A percentile compares a stretch with the other conserved stretches of the same genome.
These are phyloP conservation scores for Boletus subparvulus DNA, from an alignment of 768 basidiomycete genomes.

Conservation along the genomic window DNA sequence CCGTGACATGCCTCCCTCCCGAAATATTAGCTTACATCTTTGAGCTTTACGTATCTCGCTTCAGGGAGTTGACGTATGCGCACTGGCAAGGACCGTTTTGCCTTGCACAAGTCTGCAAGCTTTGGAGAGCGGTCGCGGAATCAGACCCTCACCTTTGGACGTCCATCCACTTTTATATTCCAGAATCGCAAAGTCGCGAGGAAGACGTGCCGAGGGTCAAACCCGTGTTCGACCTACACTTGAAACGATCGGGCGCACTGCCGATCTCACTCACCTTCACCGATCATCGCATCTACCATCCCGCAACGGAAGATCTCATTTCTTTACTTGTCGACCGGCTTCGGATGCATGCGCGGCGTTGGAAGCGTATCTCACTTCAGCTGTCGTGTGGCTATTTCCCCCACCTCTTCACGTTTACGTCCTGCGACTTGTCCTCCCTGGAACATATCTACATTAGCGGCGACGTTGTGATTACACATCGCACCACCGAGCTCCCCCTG, in stretches of 20 bases:
- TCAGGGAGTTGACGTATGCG: neutral
- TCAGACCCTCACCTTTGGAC: slow-evolving; percentile 24
- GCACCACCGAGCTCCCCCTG: neutral
- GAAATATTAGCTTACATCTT: slow-evolving; percentile 38
- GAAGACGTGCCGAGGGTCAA: slow-evolving; percentile 4
- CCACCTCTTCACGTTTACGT: slow-evolving; percentile 15
- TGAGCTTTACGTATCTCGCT: slow-evolving; percentile 1
- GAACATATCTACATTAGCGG: slow-evolving; percentile 13
- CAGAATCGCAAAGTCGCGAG: neutral
- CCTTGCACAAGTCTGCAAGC: slow-evolving; percentile 21
- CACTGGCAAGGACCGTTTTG: slow-evolving; percentile 7
- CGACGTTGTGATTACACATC: neutral
- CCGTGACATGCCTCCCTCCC: slow-evolving; percentile 10
- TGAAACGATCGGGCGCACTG: slow-evolving; percentile 13
- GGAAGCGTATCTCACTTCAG: slow-evolving; percentile 14
- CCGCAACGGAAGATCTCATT: slow-evolving; percentile 6
- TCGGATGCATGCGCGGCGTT: slow-evolving; percentile 15
- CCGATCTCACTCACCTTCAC: slow-evolving; percentile 21
- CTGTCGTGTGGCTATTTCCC: slow-evolving; percentile 13
- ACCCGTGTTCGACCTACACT: slow-evolving; percentile 3
- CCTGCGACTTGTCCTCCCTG: slow-evolving; percentile 15
- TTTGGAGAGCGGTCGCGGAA: slow-evolving; percentile 17
- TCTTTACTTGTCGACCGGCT: slow-evolving; percentile 14
- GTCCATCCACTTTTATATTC: slow-evolving; percentile 18
- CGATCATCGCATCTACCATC: slow-evolving; percentile 17